These are phyloP conservation scores for Rhizophagus clarus DNA, from an alignment of 192 early-diverging fungal species.

Conservation along the genomic window DNA sequence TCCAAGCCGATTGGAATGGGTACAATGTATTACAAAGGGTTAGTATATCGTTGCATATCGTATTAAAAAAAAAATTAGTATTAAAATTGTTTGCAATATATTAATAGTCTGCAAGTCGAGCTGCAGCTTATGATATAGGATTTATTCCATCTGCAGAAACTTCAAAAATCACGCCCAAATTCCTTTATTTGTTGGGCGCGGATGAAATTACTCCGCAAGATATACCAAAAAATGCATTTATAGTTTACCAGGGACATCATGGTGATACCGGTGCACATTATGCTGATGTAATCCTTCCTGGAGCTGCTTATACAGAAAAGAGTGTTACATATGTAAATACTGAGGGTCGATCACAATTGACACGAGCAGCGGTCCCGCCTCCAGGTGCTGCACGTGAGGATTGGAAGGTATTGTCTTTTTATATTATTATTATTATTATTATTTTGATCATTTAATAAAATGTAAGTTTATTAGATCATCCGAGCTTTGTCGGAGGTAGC, in stretches of 20 bases:
- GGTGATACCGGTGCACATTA: constrained; percentile 94
- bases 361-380: constrained; percentile 89
- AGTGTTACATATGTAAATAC: constrained; percentile 95
- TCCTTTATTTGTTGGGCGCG: constrained; percentile 92
- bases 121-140: constrained; percentile 90
- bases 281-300: constrained; percentile 96
- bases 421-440: neutral
- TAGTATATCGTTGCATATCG: constrained; percentile 32
- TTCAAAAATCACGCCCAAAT: constrained; percentile 48
- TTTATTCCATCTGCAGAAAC: constrained; percentile 65
- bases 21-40: constrained; percentile 89
- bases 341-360: constrained; percentile 92
- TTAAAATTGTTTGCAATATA: neutral
- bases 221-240: constrained; percentile 90
- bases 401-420: constrained; percentile 69
- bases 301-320: constrained; percentile 97
- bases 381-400: constrained; percentile 93
- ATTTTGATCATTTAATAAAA: too few species aligned
- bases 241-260: constrained; percentile 99
- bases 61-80: neutral
- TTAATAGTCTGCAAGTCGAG: constrained; percentile 76
- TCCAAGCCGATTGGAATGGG: constrained; percentile 85
- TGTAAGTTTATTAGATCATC: constrained; percentile 61
- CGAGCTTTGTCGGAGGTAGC: constrained; percentile 94
- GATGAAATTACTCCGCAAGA: constrained; percentile 78